A percentile compares a stretch with the other conserved stretches of the same genome.
Evolutionary conservation across 1,284 basidiomycete genomes (phyloP).

Genomic region (Ganoderma sinense): DNA sequence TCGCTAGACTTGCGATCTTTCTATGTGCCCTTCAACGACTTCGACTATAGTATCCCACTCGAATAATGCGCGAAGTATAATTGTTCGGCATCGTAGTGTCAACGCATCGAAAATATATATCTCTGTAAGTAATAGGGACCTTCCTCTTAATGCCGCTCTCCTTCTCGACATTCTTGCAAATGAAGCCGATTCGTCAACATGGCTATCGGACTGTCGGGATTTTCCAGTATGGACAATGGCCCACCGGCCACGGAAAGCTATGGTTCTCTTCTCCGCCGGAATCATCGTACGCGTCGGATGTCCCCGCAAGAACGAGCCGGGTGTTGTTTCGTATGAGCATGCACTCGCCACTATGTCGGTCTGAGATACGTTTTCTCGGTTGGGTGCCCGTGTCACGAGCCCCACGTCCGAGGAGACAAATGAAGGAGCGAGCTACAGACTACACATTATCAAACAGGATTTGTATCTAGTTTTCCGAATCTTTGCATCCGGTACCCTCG

Average conservation of each 20-base stretch:
- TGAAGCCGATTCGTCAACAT: background rate
- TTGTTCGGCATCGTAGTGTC: background rate
- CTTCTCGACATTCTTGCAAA: background rate
- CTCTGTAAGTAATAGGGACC: too few species aligned
- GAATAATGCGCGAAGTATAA: background rate
- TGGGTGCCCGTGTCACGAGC: background rate
- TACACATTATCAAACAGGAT: background rate
- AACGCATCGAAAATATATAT: too few species aligned
- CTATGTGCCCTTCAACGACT: background rate
- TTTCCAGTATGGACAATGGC: background rate
- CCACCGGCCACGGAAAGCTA: background rate
- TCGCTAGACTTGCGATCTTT: background rate
- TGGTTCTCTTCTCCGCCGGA: background rate
- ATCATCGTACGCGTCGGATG: background rate
- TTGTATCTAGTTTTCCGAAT: background rate
- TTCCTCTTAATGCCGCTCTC: too few species aligned
- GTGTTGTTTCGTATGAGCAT: background rate
- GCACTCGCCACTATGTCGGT: background rate
- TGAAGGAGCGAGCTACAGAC: background rate
- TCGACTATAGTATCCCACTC: background rate
- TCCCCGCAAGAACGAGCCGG: background rate
- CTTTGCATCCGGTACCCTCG: background rate
- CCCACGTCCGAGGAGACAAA: background rate
- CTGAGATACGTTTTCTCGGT: background rate
- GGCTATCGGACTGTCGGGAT: background rate